These are phyloP conservation scores for Zoysia matrella DNA, from an alignment of 202 grass and related monocot genomes.

Conservation along the genomic window DNA sequence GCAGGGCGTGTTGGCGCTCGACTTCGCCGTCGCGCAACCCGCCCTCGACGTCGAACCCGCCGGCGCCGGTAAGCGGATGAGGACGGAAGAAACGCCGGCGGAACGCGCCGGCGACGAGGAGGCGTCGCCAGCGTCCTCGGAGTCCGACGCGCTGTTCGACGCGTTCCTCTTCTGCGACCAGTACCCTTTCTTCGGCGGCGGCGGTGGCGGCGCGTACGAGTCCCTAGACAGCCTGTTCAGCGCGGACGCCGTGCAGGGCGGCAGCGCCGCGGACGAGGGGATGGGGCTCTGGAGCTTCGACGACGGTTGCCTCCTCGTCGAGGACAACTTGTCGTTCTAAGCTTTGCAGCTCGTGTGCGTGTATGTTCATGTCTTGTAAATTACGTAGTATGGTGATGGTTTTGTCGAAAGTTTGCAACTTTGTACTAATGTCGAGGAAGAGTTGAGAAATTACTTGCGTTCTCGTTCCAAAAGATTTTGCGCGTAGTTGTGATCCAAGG, in stretches of 20 bases:
- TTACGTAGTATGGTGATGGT: no score
- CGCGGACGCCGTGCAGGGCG: slow-evolving; percentile 55
- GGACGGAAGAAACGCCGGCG: slow-evolving; percentile 29
- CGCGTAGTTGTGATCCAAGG: neutral
- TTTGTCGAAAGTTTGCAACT: no score
- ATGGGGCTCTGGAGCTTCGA: no score
- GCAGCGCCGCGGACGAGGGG: neutral
- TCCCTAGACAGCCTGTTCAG: slow-evolving; percentile 63
- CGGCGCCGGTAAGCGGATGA: slow-evolving; percentile 25
- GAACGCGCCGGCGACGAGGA: neutral
- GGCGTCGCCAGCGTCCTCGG: slow-evolving; percentile 10
- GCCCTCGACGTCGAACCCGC: neutral
- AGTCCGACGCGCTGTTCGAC: slow-evolving; percentile 51
- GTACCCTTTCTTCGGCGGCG: slow-evolving; percentile 44
- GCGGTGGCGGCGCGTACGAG: slow-evolving; percentile 49
- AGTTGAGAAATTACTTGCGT: neutral
- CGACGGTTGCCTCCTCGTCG: slow-evolving; percentile 56
- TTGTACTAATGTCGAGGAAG: no score
- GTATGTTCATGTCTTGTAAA: slow-evolving; percentile 38
- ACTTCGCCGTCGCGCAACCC: neutral
- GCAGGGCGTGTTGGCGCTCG: slow-evolving; percentile 44
- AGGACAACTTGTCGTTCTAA: slow-evolving; percentile 41
- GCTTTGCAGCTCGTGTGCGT: neutral
- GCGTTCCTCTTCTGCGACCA: slow-evolving; percentile 43
- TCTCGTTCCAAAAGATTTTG: slow-evolving; percentile 25